Evolutionary conservation across 78 protist species (phyloP), one percentile per base, ranked within the genome.

Genomic region (Guillardia theta): DNA sequence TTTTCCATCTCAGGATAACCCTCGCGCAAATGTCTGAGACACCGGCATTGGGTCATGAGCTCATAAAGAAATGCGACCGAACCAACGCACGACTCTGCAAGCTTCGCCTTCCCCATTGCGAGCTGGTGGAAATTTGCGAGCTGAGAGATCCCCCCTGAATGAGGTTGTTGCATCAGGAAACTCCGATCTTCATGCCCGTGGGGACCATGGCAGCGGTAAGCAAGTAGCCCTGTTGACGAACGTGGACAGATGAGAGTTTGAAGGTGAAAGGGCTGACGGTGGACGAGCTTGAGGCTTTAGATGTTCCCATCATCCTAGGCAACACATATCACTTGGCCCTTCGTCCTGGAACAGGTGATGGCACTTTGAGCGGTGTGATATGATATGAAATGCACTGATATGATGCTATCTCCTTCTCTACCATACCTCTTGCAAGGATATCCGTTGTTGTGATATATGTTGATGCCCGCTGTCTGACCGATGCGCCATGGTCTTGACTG

Each of bases 181-280:
- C 97, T 9, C 98, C 98, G 10, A 76, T 98, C 95, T 98, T 98
- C 95, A 98, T 98, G 99, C 99, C 99, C 6, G 99, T 98, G 12
- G 99, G 99, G 5, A 98, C 99, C 27, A 22, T 44, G 8, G 41
- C 98, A 95, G 95, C 95, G 27, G 46, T 45, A 50, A 15, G 62
- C 8, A 37, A 0, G 10, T 39, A 50, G 21, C 48, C 12, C 12
- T 0, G 0, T 0, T 21, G 21, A 4, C 6, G 9, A 22, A 6
- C 5, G 18, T 94, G 47, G 88, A 27, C n/a, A 54, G 92, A 33
- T 92, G 93, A 53, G 98, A 99, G 10, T 96, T 98, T 0, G 88
- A 24, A 58, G 41, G 87, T 99, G 33, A 99, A 99, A 33, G 99
- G 99, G 3, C 27, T 98, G 45, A 96, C 98, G 6, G 36, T 96